Evolutionary conservation across 192 early-diverging fungal species (phyloP).

Genomic region (Allomyces javanicus): DNA sequence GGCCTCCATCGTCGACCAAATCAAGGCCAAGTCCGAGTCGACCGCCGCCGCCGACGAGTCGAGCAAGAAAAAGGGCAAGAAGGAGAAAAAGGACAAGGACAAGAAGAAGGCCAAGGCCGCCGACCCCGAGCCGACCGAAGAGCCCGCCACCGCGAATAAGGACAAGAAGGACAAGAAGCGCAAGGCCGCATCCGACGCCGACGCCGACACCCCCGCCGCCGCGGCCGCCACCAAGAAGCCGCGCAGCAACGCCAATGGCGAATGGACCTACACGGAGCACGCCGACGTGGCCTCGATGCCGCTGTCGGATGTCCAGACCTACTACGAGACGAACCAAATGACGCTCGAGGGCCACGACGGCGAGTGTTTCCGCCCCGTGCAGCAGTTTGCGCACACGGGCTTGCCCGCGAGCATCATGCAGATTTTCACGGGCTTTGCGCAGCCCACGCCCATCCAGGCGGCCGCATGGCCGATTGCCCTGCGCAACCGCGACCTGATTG

Average conservation of each 20-base stretch:
- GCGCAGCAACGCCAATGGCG: constrained; percentile 22
- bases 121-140: constrained; percentile 8
- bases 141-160: constrained; percentile 11
- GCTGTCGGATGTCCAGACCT: constrained; percentile 15
- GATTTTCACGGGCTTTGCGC: constrained; percentile 43
- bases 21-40: background rate
- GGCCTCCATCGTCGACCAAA: background rate
- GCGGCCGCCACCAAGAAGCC: constrained; percentile 25
- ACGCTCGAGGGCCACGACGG: constrained; percentile 30
- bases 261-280: constrained; percentile 31
- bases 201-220: constrained; percentile 16
- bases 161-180: constrained; percentile 20
- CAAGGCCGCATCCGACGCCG: constrained; percentile 15
- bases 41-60: background rate
- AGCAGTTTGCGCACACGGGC: constrained; percentile 54
- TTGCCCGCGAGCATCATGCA: constrained; percentile 46
- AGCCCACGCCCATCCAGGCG: constrained; percentile 86
- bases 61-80: constrained; percentile 7
- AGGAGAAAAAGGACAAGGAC: constrained; percentile 8
- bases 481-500: constrained; percentile 81
- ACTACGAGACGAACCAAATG: constrained; percentile 41
- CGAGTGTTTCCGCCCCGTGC: constrained; percentile 28
- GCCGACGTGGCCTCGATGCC: constrained; percentile 10
- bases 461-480: constrained; percentile 89
- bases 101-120: constrained; percentile 20